Evolutionary conservation across 805 yeast species (phyloP).

Genomic region (Starmerella gropengiesseri): DNA sequence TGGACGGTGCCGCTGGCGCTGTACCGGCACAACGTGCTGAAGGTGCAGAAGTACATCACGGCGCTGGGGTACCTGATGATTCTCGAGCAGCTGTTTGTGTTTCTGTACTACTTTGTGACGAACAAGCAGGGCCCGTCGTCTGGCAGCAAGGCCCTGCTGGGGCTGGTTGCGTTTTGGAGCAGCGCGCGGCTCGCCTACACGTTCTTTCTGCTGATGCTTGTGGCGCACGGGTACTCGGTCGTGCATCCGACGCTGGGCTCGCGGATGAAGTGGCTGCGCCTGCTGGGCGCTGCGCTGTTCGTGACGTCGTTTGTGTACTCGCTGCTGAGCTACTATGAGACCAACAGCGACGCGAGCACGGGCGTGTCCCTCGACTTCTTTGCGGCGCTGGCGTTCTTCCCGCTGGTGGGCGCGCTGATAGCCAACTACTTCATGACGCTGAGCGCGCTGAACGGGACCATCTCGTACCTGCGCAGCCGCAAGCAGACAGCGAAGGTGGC

Average conservation of each 20-base stretch:
- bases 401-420: conserved; percentile 58
- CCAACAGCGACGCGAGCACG: conserved; percentile 33
- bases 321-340: conserved; percentile 40
- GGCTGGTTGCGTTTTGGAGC: conserved; percentile 65
- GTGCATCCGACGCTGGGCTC: conserved; percentile 76
- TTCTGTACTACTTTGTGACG: conserved; percentile 83
- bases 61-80: conserved; percentile 76
- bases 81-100: conserved; percentile 70
- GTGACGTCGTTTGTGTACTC: conserved; percentile 44
- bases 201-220: conserved; percentile 73
- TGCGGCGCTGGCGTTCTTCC: conserved; percentile 53
- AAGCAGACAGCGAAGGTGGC: conserved; percentile 83
- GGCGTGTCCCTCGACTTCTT: conserved; percentile 22
- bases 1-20: conserved; percentile 78
- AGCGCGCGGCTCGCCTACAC: conserved; percentile 77
- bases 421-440: conserved; percentile 66
- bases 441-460: conserved; percentile 62
- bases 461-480: conserved; percentile 62
- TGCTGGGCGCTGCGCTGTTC: conserved; percentile 48
- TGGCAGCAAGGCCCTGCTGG: conserved; percentile 62
- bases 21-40: conserved; percentile 75
- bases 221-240: conserved; percentile 88
- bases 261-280: conserved; percentile 62
- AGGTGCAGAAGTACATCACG: conserved; percentile 81
- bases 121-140: conserved; percentile 46